Conservation (phyloP, 495 filamentous ascomycete species). For the Eremomyces bilateralis region DNA sequence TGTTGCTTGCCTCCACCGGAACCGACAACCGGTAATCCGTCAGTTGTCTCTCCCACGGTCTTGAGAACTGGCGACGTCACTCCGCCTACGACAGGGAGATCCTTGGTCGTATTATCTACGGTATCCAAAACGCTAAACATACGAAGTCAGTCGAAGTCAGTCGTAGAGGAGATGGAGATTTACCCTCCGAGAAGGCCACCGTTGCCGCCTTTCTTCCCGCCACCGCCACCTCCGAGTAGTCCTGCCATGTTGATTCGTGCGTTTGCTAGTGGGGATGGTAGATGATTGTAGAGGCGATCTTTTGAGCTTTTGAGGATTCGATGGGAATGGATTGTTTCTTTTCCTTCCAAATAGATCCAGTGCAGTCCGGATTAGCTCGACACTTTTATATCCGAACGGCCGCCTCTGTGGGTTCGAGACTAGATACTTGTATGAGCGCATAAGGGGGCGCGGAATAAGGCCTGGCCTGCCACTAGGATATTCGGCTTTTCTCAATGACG, state of each 20-base stretch:
- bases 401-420: too few relatives aligned
- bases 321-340: too few relatives aligned
- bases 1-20: not conserved
- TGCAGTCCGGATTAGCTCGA: too few relatives aligned
- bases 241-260: slow-evolving; percentile 5
- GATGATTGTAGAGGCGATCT: too few relatives aligned
- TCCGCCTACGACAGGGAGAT: slow-evolving; percentile 4
- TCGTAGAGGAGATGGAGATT: not conserved
- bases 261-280: too few relatives aligned
- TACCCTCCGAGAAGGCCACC: slow-evolving; percentile 9
- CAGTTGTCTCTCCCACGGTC: slow-evolving; percentile 1
- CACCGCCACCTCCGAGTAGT: slow-evolving; percentile 8
- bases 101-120: slow-evolving; percentile 5
- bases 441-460: too few relatives aligned
- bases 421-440: too few relatives aligned
- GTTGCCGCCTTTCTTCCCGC: slow-evolving; percentile 1
- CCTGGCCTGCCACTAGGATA: too few relatives aligned
- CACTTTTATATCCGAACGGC: too few relatives aligned
- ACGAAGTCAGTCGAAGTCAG: not conserved
- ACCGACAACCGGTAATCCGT: slow-evolving; percentile 6
- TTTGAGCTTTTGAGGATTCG: too few relatives aligned
- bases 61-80: slow-evolving; percentile 3
- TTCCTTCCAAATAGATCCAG: too few relatives aligned
- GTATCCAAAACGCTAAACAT: slow-evolving; percentile 5
- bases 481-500: too few relatives aligned